Percentiles rank a stretch among this genome's conserved stretches.
Conservation (phyloP, 345 rosid species). For the Balakata baccata region DNA sequence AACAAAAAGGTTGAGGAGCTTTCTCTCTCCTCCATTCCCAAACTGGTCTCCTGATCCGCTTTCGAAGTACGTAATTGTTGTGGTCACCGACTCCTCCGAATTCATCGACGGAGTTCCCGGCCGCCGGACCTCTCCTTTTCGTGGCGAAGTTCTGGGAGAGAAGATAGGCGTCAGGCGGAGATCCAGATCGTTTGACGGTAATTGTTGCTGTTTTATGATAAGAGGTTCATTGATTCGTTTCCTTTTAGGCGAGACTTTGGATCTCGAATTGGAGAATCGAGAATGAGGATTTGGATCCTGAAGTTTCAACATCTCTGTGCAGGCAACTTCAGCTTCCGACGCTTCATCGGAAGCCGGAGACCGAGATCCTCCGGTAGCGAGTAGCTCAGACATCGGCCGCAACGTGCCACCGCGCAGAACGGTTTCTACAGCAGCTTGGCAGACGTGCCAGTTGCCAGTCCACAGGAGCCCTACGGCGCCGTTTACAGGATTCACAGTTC, state of each 20-base stretch:
- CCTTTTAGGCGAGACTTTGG: slow-evolving; percentile 52
- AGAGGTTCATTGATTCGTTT: slow-evolving; percentile 37
- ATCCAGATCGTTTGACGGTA: slow-evolving; percentile 52
- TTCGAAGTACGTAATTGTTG: slow-evolving; percentile 49
- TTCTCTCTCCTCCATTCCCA: slow-evolving; percentile 39
- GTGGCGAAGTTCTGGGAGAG: slow-evolving; percentile 19
- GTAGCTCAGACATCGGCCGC: slow-evolving; percentile 59
- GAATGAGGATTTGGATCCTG: slow-evolving; percentile 36
- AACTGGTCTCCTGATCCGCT: slow-evolving; percentile 37
- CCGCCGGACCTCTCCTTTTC: slow-evolving; percentile 39
- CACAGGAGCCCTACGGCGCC: slow-evolving; percentile 92
- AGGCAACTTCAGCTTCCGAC: slow-evolving; percentile 54
- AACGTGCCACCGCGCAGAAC: slow-evolving; percentile 77
- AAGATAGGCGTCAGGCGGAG: slow-evolving; percentile 53
- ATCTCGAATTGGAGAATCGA: slow-evolving; percentile 67
- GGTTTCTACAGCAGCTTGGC: slow-evolving; percentile 89
- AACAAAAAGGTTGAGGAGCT: slow-evolving; percentile 53
- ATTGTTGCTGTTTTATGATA: not conserved
- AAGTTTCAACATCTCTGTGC: slow-evolving; percentile 53
- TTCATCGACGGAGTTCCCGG: slow-evolving; percentile 75
- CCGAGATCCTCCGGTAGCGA: slow-evolving; percentile 33
- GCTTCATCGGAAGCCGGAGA: slow-evolving; percentile 55
- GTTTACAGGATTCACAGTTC: slow-evolving; percentile 92
- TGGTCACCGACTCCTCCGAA: slow-evolving; percentile 79
- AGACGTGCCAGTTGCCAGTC: slow-evolving; percentile 87